Conservation (phyloP, 768 basidiomycete genomes). For the Trametes punicea region DNA sequence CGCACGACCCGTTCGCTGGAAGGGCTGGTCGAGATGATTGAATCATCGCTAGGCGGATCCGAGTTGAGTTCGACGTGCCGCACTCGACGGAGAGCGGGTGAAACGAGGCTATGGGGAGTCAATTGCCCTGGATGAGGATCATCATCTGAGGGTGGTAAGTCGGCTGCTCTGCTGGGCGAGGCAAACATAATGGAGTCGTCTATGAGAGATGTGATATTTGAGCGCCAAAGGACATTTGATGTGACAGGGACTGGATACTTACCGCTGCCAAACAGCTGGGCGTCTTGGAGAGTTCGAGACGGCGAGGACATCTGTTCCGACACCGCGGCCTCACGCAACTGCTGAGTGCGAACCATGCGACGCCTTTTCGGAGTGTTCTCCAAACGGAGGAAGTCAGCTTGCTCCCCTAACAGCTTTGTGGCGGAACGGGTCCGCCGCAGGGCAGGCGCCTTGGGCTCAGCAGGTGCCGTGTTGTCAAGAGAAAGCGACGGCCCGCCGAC, state of each 20-base stretch:
- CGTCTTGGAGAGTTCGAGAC: constrained; percentile 23
- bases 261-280: constrained; percentile 34
- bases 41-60: constrained; percentile 46
- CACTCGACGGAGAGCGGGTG: constrained; percentile 49
- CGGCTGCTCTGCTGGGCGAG: constrained; percentile 15
- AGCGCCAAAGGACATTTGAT: background rate
- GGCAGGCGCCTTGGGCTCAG: background rate
- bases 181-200: constrained; percentile 49
- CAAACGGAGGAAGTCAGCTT: constrained; percentile 7
- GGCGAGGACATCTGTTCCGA: constrained; percentile 21
- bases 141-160: constrained; percentile 58
- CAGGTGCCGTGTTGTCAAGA: background rate
- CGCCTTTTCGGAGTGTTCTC: constrained; percentile 16
- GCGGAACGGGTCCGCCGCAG: constrained; percentile 20
- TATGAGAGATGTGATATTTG: constrained; percentile 19
- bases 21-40: constrained; percentile 43
- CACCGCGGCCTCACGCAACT: constrained; percentile 9
- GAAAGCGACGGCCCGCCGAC: background rate
- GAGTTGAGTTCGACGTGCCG: constrained; percentile 21
- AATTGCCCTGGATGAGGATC: constrained; percentile 62
- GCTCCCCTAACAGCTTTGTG: constrained; percentile 13
- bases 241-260: constrained; percentile 14
- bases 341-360: constrained; percentile 11
- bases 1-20: constrained; percentile 36
- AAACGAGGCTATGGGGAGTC: constrained; percentile 66